Evolutionary conservation across 148 eudicot genomes (phyloP).

Genomic region (Salicornia ramosissima): DNA sequence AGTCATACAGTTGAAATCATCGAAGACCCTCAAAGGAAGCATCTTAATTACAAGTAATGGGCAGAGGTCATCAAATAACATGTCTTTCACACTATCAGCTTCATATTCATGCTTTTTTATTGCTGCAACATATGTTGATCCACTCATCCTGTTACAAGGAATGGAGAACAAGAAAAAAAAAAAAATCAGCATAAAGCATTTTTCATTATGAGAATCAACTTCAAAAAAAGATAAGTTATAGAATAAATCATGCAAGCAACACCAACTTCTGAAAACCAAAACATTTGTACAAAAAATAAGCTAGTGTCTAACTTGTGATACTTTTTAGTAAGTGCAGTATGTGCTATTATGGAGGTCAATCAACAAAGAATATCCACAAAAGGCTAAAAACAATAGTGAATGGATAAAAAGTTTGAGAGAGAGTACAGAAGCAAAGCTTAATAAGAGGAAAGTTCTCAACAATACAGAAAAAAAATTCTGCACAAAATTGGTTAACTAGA

Average conservation of each 20-base stretch:
- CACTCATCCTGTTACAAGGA: conserved; percentile 23
- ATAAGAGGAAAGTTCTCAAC: conserved; percentile 4
- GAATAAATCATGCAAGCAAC: neutral
- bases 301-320: too few relatives aligned
- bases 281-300: neutral
- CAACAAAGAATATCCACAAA: neutral
- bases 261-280: neutral
- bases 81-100: conserved; percentile 25
- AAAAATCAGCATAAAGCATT: neutral
- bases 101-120: conserved; percentile 21
- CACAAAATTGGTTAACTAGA: neutral
- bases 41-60: conserved; percentile 70
- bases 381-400: neutral
- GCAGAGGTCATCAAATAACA: conserved; percentile 60
- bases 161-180: neutral
- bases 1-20: conserved; percentile 46
- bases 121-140: conserved; percentile 15
- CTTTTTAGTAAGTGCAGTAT: too few relatives aligned
- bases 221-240: neutral
- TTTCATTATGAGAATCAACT: neutral
- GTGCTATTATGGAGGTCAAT: neutral
- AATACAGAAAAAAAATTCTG: neutral
- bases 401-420: neutral
- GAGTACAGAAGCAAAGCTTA: neutral
- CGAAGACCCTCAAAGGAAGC: conserved; percentile 68